These are phyloP conservation scores for Leccinum pellstonianum DNA, from an alignment of 768 basidiomycete species.

Conservation along the genomic window DNA sequence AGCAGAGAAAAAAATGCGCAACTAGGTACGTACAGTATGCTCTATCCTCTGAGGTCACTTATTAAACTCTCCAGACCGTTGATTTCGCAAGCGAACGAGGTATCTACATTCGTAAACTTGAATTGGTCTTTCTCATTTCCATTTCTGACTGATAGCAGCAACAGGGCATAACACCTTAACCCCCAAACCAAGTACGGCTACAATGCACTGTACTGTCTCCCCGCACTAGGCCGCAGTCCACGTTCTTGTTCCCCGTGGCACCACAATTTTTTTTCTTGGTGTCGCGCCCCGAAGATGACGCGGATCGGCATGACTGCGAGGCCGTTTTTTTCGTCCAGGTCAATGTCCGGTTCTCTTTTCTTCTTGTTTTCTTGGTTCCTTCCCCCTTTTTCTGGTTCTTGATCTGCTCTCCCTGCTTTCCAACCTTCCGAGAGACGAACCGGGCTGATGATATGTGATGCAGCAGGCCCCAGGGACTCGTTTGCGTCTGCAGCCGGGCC, in stretches of 20 bases:
- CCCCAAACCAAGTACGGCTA: neutral
- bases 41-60: neutral
- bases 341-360: neutral
- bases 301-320: neutral
- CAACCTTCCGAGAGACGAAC: neutral
- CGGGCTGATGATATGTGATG: neutral
- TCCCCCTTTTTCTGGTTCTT: neutral
- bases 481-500: neutral
- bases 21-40: conserved; percentile 37
- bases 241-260: neutral
- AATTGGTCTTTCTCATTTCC: neutral
- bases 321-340: neutral
- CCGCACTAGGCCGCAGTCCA: neutral
- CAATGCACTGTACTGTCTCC: neutral
- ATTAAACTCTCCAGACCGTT: conserved; percentile 26
- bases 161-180: neutral
- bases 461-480: neutral
- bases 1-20: conserved; percentile 36
- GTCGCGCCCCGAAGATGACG: neutral
- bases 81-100: conserved; percentile 32
- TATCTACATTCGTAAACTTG: conserved; percentile 23
- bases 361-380: neutral
- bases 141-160: neutral
- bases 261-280: neutral
- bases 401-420: neutral